Evolutionary conservation across 345 rosid species (phyloP), one percentile per base, ranked within the genome.

Genomic region (Dipteronia dyeriana): DNA sequence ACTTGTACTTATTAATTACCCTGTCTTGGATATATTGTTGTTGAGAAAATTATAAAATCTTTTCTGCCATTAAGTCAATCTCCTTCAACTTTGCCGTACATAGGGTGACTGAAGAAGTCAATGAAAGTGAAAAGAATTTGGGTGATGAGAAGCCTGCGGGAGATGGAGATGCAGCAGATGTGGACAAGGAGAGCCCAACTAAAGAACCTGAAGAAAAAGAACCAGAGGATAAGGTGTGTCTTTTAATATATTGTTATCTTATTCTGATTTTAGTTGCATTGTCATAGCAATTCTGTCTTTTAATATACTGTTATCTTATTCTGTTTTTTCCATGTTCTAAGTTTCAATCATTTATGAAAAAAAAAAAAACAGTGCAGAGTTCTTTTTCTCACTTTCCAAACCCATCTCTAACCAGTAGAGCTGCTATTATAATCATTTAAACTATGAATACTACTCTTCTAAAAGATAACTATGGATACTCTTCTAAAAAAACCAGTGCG

Each of bases 41-140:
- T 73, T 73, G 69, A 56, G 39, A 6, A 53, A 73, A 73, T n/a
- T n/a, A 45, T 51, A 69, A 49, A 11, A 20, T 7, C 76, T 73
- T 54, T 57, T 41, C 22, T 57, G 57, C 64, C 43, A 39, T 72
- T 49, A 34, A 45, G 49, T 45, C 38, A 14, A 62, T 22, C 26
- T 60, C 49, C 7, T 38, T 38, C 23, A 39, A 16, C 53, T 77
- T 69, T 29, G 17, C 45, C 45, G 43, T 60, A 19, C 59, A 26
- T 79, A 96, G 99, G 77, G 88, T 76, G 63, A 85, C 83, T 54
- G 97, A 92, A 80, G 98, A 91, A 66, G 71, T 79, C 16, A 38
- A 70, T n/a, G 96, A 87, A 80, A 81, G 64, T 51, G 94, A 94
- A 84, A 91, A 87, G 85, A 83, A 75, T 71, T 67, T 77, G 73